Evolutionary conservation across 1,139 yeast species (phyloP), one percentile per base, ranked within the genome.

Genomic region (Scheffersomyces illinoinensis): DNA sequence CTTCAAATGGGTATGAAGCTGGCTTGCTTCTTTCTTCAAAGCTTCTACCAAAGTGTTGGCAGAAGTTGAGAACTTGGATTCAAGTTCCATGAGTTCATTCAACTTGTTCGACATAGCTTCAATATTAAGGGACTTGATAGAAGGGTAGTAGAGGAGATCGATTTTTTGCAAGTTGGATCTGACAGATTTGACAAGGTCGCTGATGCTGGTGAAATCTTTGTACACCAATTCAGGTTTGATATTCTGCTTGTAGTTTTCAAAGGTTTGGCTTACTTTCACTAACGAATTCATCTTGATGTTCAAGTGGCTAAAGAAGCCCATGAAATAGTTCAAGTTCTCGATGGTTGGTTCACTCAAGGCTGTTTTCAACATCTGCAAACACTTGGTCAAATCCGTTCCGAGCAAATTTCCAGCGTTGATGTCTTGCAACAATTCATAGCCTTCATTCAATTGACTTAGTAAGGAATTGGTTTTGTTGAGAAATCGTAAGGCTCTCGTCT

Each of bases 401-500:
- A 58, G 54, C 18, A 58, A 17, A 39, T 56, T 56, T 24, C 58
- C 56, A 21, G 62, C 58, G 54, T 53, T 54, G 18, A 5, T 33
- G 50, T 61, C 56, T 20, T 63, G 52, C 43, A 58, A 59, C 46
- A 49, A 62, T 7, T 57, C 53, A 21, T 54, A n/a, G 26, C 61
- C 59, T 14, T 54, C 55, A 4, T 59, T 57, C 12, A 67, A 54
- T 53, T 60, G 59, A 17, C 57, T 24, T 21, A 56, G 60, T 14
- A 64, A 59, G 3, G 67, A 54, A 56, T 66, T 71, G 46, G 74
- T 60, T 54, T 69, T 69, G 62, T 75, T 74, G 50, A 72, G 65
- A 51, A 76, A 68, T 19, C 76, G 70, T 50, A 75, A 63, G 3
- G 79, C 68, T 54, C 68, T 67, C 2, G 75, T 73, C 59, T 77